phyloP scores from a whole-genome alignment of 352 stramenopile genomes.

The Lagenidium sp. region DNA sequence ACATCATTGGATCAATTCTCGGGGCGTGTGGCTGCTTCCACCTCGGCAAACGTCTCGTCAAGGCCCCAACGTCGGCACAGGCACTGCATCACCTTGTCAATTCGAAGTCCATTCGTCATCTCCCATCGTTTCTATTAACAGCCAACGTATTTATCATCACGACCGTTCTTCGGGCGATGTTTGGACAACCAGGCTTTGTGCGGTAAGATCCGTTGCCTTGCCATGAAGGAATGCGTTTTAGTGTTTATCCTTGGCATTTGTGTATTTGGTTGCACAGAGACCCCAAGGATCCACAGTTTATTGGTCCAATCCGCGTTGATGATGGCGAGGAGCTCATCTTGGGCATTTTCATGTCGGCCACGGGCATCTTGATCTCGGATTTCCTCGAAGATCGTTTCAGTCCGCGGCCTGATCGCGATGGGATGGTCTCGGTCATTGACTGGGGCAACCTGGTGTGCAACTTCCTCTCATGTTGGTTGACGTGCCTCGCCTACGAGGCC shows the following conservation, averaged over 20 bases:
- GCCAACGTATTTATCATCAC: conserved; percentile 18
- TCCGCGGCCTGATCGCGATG: conserved; percentile 7
- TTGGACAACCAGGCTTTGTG: conserved; percentile 18
- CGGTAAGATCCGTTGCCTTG: conserved; percentile 7
- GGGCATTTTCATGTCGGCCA: conserved; percentile 33
- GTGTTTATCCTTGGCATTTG: neutral
- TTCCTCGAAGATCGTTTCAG: conserved; percentile 13
- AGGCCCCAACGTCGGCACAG: conserved; percentile 5
- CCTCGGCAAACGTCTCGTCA: conserved; percentile 27
- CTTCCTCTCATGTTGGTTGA: conserved; percentile 23
- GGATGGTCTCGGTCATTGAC: conserved; percentile 15
- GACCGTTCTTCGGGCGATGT: conserved; percentile 13
- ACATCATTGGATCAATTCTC: conserved; percentile 45
- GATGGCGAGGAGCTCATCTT: conserved; percentile 27
- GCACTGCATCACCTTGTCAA: conserved; percentile 6
- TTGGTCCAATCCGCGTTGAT: conserved; percentile 19
- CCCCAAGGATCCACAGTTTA: conserved; percentile 58
- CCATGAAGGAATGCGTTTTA: too few species aligned
- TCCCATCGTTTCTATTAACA: conserved; percentile 12
- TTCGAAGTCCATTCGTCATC: conserved; percentile 10
- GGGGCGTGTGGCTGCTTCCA: conserved; percentile 47
- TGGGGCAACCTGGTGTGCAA: conserved; percentile 32
- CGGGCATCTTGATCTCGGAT: conserved; percentile 18
- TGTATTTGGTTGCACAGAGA: conserved; percentile 29
- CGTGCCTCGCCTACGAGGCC: conserved; percentile 19